These are phyloP conservation scores for Chenopodium suecicum DNA, from an alignment of 148 eudicot genomes.

Conservation along the genomic window DNA sequence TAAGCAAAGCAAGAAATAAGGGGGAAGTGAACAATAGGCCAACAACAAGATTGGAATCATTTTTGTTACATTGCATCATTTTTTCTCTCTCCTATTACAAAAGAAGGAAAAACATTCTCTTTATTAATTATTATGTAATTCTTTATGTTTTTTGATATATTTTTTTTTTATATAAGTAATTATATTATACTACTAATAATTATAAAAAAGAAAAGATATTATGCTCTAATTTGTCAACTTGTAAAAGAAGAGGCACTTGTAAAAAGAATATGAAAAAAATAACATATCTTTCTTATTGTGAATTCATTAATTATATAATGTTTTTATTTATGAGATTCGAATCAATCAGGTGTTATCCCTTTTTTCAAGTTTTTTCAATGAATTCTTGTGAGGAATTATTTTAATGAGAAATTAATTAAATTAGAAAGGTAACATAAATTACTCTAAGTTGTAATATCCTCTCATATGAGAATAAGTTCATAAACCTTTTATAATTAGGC, in stretches of 20 bases:
- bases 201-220: background rate
- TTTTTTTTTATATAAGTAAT: background rate
- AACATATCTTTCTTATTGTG: background rate
- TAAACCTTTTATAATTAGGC: too few relatives aligned
- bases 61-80: background rate
- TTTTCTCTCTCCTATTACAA: background rate
- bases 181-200: background rate
- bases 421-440: background rate
- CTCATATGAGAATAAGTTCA: too few relatives aligned
- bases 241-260: background rate
- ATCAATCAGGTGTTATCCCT: too few relatives aligned
- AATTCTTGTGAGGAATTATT: background rate
- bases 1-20: background rate
- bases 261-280: background rate
- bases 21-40: background rate
- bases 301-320: too few relatives aligned
- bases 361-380: background rate
- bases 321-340: too few relatives aligned
- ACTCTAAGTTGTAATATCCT: too few relatives aligned
- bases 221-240: background rate
- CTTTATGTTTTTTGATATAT: background rate
- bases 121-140: background rate
- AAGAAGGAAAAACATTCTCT: background rate
- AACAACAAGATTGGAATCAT: background rate
- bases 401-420: background rate